These are phyloP conservation scores for Balamuthia mandrillaris DNA, from an alignment of 208 protist species.

Conservation along the genomic window DNA sequence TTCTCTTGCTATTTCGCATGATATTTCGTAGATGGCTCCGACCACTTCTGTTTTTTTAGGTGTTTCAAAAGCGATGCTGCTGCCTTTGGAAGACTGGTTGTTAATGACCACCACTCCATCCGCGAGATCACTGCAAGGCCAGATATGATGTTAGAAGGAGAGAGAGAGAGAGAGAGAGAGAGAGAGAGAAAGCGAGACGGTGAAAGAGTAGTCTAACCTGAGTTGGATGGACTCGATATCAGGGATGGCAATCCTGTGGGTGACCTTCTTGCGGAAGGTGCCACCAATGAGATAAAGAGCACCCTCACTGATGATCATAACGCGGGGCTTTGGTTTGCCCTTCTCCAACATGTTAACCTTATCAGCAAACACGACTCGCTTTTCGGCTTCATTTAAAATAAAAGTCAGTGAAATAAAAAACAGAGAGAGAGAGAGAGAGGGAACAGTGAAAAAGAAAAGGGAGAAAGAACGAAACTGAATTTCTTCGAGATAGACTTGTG, in stretches of 20 bases:
- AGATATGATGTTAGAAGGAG: too few relatives aligned
- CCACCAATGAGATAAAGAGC: slow-evolving; percentile 58
- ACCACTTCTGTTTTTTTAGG: slow-evolving; percentile 73
- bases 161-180: too few relatives aligned
- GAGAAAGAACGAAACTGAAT: background rate
- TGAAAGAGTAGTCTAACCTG: too few relatives aligned
- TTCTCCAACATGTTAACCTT: slow-evolving; percentile 50
- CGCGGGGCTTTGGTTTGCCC: slow-evolving; percentile 49
- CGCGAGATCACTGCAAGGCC: background rate
- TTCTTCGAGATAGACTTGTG: slow-evolving; percentile 51
- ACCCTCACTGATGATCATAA: slow-evolving; percentile 58
- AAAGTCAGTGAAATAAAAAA: background rate
- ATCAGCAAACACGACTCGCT: slow-evolving; percentile 64
- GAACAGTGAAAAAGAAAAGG: background rate
- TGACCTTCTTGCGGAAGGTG: slow-evolving; percentile 22
- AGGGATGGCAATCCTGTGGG: background rate
- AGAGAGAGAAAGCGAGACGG: too few relatives aligned
- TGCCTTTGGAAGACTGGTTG: slow-evolving; percentile 54
- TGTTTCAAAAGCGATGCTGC: slow-evolving; percentile 61
- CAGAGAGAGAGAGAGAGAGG: background rate
- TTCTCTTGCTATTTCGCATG: slow-evolving; percentile 2
- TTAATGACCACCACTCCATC: background rate
- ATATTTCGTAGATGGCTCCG: slow-evolving; percentile 53
- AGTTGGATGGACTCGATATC: slow-evolving; percentile 35
- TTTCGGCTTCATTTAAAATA: slow-evolving; percentile 37